Conservation (phyloP, 108 stramenopile species). For the Nannochloropsis oceanica region DNA sequence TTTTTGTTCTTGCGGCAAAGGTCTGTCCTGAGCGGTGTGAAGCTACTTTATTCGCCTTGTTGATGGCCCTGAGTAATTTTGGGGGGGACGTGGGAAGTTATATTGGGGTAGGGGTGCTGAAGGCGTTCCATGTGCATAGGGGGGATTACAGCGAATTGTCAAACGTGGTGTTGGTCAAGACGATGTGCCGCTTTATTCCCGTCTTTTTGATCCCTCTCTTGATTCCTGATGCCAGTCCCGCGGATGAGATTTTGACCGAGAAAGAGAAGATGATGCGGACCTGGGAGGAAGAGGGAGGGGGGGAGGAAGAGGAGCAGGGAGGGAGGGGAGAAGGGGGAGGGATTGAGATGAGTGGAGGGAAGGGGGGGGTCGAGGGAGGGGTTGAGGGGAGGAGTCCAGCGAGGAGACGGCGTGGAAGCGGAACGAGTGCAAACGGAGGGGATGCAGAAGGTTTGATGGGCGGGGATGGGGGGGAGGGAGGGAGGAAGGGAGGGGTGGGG, state of each 20-base stretch:
- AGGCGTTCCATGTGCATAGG: neutral
- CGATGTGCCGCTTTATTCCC: neutral
- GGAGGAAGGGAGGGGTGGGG: neutral
- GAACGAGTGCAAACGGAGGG: too few species aligned
- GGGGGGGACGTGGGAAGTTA: neutral
- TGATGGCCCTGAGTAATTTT: neutral
- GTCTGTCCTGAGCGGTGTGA: neutral
- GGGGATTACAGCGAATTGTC: neutral
- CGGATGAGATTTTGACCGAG: neutral
- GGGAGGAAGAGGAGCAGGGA: neutral
- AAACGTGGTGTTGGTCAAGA: neutral
- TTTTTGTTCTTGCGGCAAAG: neutral
- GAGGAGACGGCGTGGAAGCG: too few species aligned
- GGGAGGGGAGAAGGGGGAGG: neutral
- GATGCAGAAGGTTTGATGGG: neutral
- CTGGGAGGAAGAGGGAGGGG: neutral
- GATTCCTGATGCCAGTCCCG: neutral
- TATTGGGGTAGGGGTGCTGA: neutral
- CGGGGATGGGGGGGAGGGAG: neutral
- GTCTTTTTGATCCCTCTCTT: neutral
- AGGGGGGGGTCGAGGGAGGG: too few species aligned
- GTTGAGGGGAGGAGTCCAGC: too few species aligned
- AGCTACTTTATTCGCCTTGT: neutral
- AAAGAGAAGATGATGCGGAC: neutral
- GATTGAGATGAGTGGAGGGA: neutral